A percentile compares a stretch with the other conserved stretches of the same genome.
phyloP scores from a whole-genome alignment of 768 basidiomycete genomes.

The Rhodotorula paludigena region DNA sequence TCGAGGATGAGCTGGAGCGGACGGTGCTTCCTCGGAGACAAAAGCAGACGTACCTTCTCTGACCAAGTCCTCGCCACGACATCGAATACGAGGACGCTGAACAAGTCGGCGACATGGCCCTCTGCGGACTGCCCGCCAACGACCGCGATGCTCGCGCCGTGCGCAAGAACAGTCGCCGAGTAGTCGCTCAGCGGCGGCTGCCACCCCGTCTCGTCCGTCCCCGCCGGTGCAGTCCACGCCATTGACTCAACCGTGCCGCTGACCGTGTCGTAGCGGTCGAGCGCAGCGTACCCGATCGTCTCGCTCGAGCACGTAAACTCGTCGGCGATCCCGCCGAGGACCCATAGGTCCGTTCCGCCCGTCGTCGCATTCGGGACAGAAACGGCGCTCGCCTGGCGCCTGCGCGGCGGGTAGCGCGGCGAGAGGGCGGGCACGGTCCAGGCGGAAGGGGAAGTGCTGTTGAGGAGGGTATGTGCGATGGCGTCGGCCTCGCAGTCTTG shows the following conservation, averaged over 20 bases:
- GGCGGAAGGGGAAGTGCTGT: neutral
- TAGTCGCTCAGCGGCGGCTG: constrained; percentile 40
- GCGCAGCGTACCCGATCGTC: constrained; percentile 39
- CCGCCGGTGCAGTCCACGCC: constrained; percentile 9
- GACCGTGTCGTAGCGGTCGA: constrained; percentile 34
- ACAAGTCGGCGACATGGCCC: constrained; percentile 26
- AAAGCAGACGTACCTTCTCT: neutral
- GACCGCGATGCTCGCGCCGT: constrained; percentile 13
- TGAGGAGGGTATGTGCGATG: neutral
- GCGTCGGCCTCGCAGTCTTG: constrained; percentile 24
- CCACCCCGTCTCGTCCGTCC: neutral
- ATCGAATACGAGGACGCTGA: constrained; percentile 28
- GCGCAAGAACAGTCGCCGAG: constrained; percentile 14
- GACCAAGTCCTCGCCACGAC: constrained; percentile 10
- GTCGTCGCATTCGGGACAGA: constrained; percentile 21
- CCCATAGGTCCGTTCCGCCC: constrained; percentile 29
- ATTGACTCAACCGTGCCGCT: constrained; percentile 23
- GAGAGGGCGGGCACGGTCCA: constrained; percentile 2
- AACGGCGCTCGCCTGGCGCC: constrained; percentile 36
- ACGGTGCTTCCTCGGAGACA: neutral
- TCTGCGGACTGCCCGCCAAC: constrained; percentile 38
- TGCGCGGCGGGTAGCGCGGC: constrained; percentile 25
- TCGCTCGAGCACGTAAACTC: constrained; percentile 34
- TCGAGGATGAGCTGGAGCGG: too few species aligned
- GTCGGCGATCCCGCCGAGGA: constrained; percentile 42